A percentile compares a stretch with the other conserved stretches of the same genome.
Conservation (phyloP, 306 rosid genomes). For the Neltuma alba region DNA sequence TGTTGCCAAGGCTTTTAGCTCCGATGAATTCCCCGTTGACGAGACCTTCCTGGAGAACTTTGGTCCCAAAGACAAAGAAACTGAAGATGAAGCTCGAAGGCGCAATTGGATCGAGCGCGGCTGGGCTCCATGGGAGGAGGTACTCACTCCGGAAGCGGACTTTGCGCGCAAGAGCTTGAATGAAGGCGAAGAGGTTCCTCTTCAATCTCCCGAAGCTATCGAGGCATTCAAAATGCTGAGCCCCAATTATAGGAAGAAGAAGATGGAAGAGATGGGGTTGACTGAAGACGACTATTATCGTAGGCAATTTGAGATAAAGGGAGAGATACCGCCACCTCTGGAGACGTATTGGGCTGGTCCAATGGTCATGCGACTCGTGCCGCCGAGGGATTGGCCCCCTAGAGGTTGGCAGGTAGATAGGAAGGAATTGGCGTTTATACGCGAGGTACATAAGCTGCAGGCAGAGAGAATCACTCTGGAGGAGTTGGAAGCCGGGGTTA, state of each 20-base stretch:
- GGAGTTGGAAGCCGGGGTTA: constrained; percentile 52
- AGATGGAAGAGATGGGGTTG: constrained; percentile 81
- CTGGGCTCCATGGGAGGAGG: constrained; percentile 99
- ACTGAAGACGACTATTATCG: constrained; percentile 71
- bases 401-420: constrained; percentile 88
- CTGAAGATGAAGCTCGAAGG: constrained; percentile 86
- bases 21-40: constrained; percentile 99
- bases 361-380: constrained; percentile 60
- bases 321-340: constrained; percentile 74
- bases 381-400: constrained; percentile 99
- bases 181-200: constrained; percentile 93
- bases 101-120: constrained; percentile 94
- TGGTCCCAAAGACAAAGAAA: constrained; percentile 65
- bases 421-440: constrained; percentile 76
- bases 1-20: constrained; percentile 49
- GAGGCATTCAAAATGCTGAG: constrained; percentile 89
- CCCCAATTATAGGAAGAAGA: constrained; percentile 75
- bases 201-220: constrained; percentile 79
- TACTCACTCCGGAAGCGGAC: constrained; percentile 83
- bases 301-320: constrained; percentile 77
- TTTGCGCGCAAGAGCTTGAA: constrained; percentile 85
- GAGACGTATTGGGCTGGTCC: constrained; percentile 73
- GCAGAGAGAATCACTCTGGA: constrained; percentile 62
- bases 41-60: constrained; percentile 63
- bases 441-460: constrained; percentile 77